Base-by-base conservation (phyloP, 192 early-diverging fungal genomes). In the Mortierella alpina region DNA sequence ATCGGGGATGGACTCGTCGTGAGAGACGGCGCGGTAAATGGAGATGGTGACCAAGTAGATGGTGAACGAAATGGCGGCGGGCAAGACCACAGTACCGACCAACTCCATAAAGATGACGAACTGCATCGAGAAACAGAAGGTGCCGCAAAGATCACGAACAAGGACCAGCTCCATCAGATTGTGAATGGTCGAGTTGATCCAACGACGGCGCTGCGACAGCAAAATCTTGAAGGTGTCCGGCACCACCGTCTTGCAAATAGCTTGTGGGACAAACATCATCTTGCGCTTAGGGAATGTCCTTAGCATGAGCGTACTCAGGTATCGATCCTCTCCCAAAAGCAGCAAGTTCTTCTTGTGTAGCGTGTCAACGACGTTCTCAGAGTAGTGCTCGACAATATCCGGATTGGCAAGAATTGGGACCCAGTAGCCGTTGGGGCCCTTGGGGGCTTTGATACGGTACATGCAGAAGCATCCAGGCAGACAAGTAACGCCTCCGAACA, bases 71-170 rank as follows among this genome's bases (percentile, higher is more conserved):
- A 96, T 95, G 54, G 96, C 95, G 11, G 96, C 96, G 0, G 97
- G 97, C 39, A 97, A 87, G 12, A 96, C 93, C 18, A 96, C 90
- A 5, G 96, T 95, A 52, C 95, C 96, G 63, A 97, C 86, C 51
- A 99, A 88, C 64, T 99, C 96, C 91, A 99, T 93, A 68, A 95
- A 94, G 47, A 97, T 91, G 42, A 96, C 90, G 86, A 97, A 98
- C 91, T 98, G 97, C 96, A 97, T 95, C 50, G 93, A 94, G 72
- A 94, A 94, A 70, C 93, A 96, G 84, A 95, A 96, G 10, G 88
- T 91, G 22, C 96, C 96, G 83, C 95, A 96, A 66, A 97, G 82
- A 72, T 96, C 91, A 42, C 89, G 85, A 65, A 95, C 90, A 20
- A 92, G 82, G 53, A 97, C 84, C 66, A 97, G 70, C 83, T 96